Conservation (phyloP, 2,329 filamentous ascomycete genomes). For the Fusarium neocosmosporiellum region DNA sequence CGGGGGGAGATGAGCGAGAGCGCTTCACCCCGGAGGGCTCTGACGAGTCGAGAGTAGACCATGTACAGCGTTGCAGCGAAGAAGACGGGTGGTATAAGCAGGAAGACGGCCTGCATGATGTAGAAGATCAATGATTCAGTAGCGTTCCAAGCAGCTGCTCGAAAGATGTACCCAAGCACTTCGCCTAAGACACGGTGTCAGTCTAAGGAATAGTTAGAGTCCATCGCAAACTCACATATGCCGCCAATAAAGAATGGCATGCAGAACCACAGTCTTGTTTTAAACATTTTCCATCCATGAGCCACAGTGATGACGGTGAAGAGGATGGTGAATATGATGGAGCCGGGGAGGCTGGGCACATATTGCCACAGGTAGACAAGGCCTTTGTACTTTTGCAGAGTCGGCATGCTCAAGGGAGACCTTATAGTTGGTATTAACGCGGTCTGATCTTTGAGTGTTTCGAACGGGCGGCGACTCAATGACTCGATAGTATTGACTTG, state of each 20-base stretch:
- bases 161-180: constrained; percentile 25
- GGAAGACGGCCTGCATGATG: constrained; percentile 30
- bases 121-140: constrained; percentile 17
- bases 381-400: constrained; percentile 11
- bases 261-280: constrained; percentile 61
- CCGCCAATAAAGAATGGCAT: constrained; percentile 58
- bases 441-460: not conserved
- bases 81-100: constrained; percentile 20
- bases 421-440: rapidly evolving
- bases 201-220: too few species aligned
- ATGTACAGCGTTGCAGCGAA: constrained; percentile 36
- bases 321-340: constrained; percentile 57
- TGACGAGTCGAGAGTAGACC: constrained; percentile 20
- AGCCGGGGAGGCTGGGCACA: constrained; percentile 56
- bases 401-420: constrained; percentile 7
- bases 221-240: constrained; percentile 49
- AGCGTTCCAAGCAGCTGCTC: constrained; percentile 15
- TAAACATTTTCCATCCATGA: constrained; percentile 56
- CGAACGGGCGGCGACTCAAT: rapidly evolving
- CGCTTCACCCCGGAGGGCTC: not conserved
- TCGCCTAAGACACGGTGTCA: not conserved
- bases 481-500: not conserved
- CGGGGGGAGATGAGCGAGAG: constrained; percentile 14
- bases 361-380: constrained; percentile 43
- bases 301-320: constrained; percentile 54